Evolutionary conservation across 306 rosid species (phyloP).

Genomic region (Begonia masoniana): DNA sequence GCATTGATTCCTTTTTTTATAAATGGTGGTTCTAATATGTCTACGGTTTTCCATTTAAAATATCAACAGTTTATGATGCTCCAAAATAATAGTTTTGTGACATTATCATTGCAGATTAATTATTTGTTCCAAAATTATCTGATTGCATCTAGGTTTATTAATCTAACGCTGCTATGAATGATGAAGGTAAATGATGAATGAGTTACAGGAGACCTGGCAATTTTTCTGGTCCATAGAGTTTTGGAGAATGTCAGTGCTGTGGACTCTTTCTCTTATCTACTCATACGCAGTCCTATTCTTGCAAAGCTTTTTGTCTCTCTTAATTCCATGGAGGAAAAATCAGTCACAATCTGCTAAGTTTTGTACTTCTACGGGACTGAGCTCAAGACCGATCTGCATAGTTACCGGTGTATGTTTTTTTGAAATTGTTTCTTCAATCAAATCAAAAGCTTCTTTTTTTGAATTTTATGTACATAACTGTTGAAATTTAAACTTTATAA

Average conservation of each 20-base stretch:
- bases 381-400: conserved; percentile 44
- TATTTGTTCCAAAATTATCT: no score
- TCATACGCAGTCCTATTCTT: conserved; percentile 34
- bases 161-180: background rate
- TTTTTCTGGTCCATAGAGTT: conserved; percentile 37
- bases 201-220: conserved; percentile 19
- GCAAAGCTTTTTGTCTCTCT: conserved; percentile 14
- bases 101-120: no score
- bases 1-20: no score
- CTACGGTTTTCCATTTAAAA: no score
- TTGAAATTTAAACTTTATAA: background rate
- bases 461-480: background rate
- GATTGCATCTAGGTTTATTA: no score
- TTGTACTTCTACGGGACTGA: conserved; percentile 26
- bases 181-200: conserved; percentile 15
- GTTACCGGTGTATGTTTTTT: conserved; percentile 58
- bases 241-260: conserved; percentile 64
- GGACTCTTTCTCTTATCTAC: conserved; percentile 27
- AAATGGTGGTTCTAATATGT: no score
- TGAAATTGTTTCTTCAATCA: background rate
- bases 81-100: no score
- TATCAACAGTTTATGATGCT: no score
- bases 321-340: conserved; percentile 2
- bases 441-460: conserved; percentile 1
- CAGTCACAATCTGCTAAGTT: conserved; percentile 7